Evolutionary conservation across 441 rosid genomes (phyloP).

Genomic region (Jatropha podagrica): DNA sequence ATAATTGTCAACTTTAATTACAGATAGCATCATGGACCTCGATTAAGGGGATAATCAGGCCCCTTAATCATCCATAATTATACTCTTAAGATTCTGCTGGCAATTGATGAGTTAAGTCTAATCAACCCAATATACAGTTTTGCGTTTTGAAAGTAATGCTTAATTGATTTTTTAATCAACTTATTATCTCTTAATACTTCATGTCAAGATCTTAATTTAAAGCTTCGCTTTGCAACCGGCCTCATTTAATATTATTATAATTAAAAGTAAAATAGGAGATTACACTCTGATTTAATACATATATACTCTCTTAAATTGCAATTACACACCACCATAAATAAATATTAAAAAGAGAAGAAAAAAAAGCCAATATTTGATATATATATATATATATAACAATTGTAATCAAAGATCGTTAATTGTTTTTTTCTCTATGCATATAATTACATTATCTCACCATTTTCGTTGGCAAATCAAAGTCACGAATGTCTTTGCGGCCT

Average conservation of each 20-base stretch:
- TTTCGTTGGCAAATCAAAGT: too few relatives aligned
- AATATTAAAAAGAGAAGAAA: too few relatives aligned
- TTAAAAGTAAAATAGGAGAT: background rate
- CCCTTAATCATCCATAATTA: conserved; percentile 26
- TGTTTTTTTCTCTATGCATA: too few relatives aligned
- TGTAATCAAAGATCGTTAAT: too few relatives aligned
- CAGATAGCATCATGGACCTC: conserved; percentile 37
- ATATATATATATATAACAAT: too few relatives aligned
- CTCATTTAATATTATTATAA: background rate
- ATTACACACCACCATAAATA: too few relatives aligned
- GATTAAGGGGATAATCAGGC: conserved; percentile 25
- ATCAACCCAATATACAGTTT: conserved; percentile 2
- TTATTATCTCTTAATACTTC: conserved; percentile 16
- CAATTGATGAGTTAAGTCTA: conserved; percentile 22
- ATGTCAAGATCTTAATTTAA: conserved; percentile 9
- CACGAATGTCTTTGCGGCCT: too few relatives aligned
- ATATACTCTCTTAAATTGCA: too few relatives aligned
- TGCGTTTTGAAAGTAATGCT: background rate
- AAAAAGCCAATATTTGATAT: too few relatives aligned
- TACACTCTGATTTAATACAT: too few relatives aligned
- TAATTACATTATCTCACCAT: too few relatives aligned
- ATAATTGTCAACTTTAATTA: conserved; percentile 41
- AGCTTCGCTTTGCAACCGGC: background rate
- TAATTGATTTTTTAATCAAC: conserved; percentile 14
- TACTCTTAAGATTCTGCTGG: conserved; percentile 19